Evolutionary conservation across 2,329 filamentous ascomycete species (phyloP).

Genomic region (Penicillium sclerotigenum): DNA sequence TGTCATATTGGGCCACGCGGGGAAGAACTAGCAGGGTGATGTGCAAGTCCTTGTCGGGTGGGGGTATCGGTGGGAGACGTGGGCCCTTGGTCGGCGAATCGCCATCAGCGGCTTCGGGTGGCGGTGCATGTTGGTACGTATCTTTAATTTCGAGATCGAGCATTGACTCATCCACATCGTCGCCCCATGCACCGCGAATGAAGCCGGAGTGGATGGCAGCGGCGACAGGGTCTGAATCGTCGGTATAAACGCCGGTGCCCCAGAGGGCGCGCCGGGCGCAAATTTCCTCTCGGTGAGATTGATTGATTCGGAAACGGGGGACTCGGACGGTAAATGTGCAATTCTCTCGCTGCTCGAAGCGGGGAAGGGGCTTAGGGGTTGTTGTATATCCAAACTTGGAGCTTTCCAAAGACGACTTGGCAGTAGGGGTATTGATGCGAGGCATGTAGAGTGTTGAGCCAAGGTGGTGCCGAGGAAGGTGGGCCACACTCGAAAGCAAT

Average conservation of each 20-base stretch:
- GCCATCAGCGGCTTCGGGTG: conserved; percentile 28
- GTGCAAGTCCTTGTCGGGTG: conserved; percentile 72
- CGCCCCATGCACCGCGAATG: conserved; percentile 82
- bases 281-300: conserved; percentile 73
- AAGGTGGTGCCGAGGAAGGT: conserved; percentile 72
- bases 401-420: conserved; percentile 41
- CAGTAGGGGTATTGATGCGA: conserved; percentile 52
- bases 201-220: conserved; percentile 92
- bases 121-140: conserved; percentile 44
- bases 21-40: conserved; percentile 84
- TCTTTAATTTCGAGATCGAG: conserved; percentile 56
- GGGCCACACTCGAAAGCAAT: conserved; percentile 68
- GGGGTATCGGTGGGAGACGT: conserved; percentile 49
- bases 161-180: conserved; percentile 69
- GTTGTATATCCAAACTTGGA: conserved; percentile 58
- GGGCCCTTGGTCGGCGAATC: conserved; percentile 26
- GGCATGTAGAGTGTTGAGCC: conserved; percentile 81
- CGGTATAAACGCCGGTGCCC: conserved; percentile 93
- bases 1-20: conserved; percentile 69
- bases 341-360: conserved; percentile 75
- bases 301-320: conserved; percentile 70
- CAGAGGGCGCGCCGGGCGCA: conserved; percentile 77
- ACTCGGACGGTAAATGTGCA: conserved; percentile 88
- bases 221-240: conserved; percentile 90
- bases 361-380: conserved; percentile 69